Evolutionary conservation across 176 grass and related monocot species (phyloP), one percentile per base, ranked within the genome.

Genomic region (Melocanna baccifera): DNA sequence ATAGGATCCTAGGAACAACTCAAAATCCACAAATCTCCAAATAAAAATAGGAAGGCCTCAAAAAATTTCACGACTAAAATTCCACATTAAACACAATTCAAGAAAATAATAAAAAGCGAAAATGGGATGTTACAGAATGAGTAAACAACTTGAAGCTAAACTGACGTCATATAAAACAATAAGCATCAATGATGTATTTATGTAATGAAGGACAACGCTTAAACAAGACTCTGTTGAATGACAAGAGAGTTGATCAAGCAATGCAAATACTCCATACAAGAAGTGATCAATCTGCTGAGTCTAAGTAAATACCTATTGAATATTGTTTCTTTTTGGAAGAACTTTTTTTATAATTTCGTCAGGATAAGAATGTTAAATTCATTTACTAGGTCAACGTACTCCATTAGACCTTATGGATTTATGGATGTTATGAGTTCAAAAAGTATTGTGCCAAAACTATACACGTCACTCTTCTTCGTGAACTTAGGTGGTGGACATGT

Each of bases 321-420:
- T 73, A 62, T 51, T 59, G 25, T 18, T 52, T 26, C 6, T 26
- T 2, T 12, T 43, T 53, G 7, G 18, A 32, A 45, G 18, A 53
- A 53, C 18, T 20, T 19, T 4, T 53, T 99, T 66, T 16, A 22
- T 25, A 79, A 48, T 25, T 77, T 39, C 66, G 11, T 34, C 12
- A 16, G 4, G 37, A 83, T 41, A 69, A 26, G 51, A 62, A 59
- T 16, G 16, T 40, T 56, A 57, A 66, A 62, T 82, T 51, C 47
- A 91, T 93, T 92, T 91, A 99, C 93, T 80, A 99, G 88, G 90
- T 94, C 90, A 82, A 99, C 94, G 48, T 96, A 99, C 18, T 99
- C 93, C 88, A 94, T 82, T 62, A 99, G 75, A 81, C 96, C 93
- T 89, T 96, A 93, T 29, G 96, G 93, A 91, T 99, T 94, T 86